Evolutionary conservation across 257 asterid genomes (phyloP).

Genomic region (Gentiana macrophylla): DNA sequence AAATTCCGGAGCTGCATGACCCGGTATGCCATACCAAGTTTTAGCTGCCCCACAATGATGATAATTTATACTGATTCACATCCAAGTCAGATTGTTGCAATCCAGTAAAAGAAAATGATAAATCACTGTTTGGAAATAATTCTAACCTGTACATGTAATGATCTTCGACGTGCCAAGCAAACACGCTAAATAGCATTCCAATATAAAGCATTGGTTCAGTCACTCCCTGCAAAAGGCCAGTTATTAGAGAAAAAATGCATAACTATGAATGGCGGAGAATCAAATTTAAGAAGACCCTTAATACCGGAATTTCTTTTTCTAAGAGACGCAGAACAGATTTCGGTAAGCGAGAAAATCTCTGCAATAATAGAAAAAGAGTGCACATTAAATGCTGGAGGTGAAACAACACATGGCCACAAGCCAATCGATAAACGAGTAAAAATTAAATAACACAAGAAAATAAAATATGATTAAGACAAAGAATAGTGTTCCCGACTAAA

Average conservation of each 20-base stretch:
- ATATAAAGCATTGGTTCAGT: constrained; percentile 38
- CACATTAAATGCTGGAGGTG: not conserved
- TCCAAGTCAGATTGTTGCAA: too few relatives aligned
- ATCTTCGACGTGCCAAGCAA: constrained; percentile 49
- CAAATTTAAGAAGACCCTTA: not conserved
- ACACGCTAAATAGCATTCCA: constrained; percentile 44
- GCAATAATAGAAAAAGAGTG: not conserved
- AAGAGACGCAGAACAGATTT: constrained; percentile 24
- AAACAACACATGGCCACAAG: too few relatives aligned
- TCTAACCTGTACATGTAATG: constrained; percentile 33
- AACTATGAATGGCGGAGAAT: not conserved
- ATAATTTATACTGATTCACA: constrained; percentile 25
- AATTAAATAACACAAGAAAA: not conserved
- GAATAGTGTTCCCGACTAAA: not conserved
- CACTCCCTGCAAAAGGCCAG: constrained; percentile 24
- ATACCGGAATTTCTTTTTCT: constrained; percentile 29
- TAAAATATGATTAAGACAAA: not conserved
- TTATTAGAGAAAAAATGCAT: too few relatives aligned
- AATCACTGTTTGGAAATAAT: too few relatives aligned
- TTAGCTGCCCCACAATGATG: constrained; percentile 43
- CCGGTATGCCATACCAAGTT: constrained; percentile 46
- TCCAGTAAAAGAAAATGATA: too few relatives aligned
- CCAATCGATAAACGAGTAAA: too few relatives aligned
- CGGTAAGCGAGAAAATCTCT: constrained; percentile 23
- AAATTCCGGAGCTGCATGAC: constrained; percentile 22